Conservation (phyloP, 2,329 filamentous ascomycete species). For the Aspergillus sp. region DNA sequence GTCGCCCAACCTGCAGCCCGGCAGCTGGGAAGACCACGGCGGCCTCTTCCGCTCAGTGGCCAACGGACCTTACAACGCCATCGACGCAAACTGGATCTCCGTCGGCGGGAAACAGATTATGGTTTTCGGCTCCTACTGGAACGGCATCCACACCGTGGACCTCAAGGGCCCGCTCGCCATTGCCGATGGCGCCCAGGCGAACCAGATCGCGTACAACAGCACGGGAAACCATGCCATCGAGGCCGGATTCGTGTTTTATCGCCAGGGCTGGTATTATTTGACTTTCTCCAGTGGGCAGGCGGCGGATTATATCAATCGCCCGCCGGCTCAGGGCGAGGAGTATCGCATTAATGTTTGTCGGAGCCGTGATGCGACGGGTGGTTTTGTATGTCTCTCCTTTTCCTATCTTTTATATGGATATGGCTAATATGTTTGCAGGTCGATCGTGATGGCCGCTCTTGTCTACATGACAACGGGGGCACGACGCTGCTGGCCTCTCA, state of each 20-base stretch:
- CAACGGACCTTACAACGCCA: slow-evolving; percentile 51
- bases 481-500: slow-evolving; percentile 62
- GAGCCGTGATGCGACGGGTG: slow-evolving; percentile 51
- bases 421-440: slow-evolving; percentile 27
- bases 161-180: slow-evolving; percentile 38
- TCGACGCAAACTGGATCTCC: slow-evolving; percentile 58
- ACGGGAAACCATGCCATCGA: slow-evolving; percentile 57
- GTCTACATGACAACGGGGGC: slow-evolving; percentile 56
- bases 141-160: slow-evolving; percentile 60
- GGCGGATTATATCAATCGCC: slow-evolving; percentile 50
- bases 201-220: slow-evolving; percentile 56
- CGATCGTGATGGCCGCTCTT: slow-evolving; percentile 56
- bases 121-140: slow-evolving; percentile 72
- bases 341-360: slow-evolving; percentile 67
- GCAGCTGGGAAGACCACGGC: slow-evolving; percentile 40
- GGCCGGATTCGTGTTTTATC: slow-evolving; percentile 57
- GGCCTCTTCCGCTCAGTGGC: slow-evolving; percentile 35
- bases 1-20: slow-evolving; percentile 41
- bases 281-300: slow-evolving; percentile 61
- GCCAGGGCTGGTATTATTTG: slow-evolving; percentile 61
- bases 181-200: slow-evolving; percentile 33
- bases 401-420: not conserved
- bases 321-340: slow-evolving; percentile 57
- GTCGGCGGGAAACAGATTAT: slow-evolving; percentile 47
- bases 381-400: slow-evolving; percentile 49